Conservation (phyloP, 768 basidiomycete species). For the Boletus reticulatus region DNA sequence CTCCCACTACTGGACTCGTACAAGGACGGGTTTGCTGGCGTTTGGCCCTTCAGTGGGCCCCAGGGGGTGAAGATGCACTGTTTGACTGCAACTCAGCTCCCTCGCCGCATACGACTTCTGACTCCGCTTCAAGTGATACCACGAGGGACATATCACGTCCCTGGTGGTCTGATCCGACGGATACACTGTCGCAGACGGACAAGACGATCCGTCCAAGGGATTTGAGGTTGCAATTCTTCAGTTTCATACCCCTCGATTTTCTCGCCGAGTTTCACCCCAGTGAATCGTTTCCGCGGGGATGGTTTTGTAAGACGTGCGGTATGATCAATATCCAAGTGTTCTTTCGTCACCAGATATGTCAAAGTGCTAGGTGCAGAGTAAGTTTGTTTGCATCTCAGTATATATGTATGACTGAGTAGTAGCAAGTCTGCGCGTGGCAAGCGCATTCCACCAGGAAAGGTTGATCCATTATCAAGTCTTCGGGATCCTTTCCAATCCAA, state of each 20-base stretch:
- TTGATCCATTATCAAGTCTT: constrained; percentile 20
- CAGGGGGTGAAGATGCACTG: constrained; percentile 46
- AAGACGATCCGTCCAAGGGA: constrained; percentile 20
- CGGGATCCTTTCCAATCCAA: constrained; percentile 18
- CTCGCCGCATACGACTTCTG: neutral
- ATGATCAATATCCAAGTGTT: constrained; percentile 45
- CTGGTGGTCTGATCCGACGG: constrained; percentile 24
- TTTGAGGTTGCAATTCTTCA: constrained; percentile 25
- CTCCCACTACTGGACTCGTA: constrained; percentile 1
- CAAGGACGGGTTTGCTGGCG: constrained; percentile 43
- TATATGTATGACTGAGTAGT: constrained; percentile 9
- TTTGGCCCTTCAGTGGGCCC: constrained; percentile 46
- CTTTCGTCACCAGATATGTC: constrained; percentile 48
- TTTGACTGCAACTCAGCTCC: constrained; percentile 3
- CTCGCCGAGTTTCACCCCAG: constrained; percentile 29
- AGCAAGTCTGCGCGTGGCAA: constrained; percentile 9
- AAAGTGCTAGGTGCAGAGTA: constrained; percentile 41
- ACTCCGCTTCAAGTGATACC: neutral
- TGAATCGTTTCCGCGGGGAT: constrained; percentile 42
- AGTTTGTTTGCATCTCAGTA: neutral
- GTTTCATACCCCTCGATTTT: constrained; percentile 31
- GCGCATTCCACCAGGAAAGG: constrained; percentile 11
- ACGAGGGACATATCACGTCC: constrained; percentile 8
- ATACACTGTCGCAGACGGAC: neutral
- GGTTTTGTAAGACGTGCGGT: constrained; percentile 49